These are phyloP conservation scores for Bidens hawaiensis DNA, from an alignment of 140 eudicot species.

Conservation along the genomic window DNA sequence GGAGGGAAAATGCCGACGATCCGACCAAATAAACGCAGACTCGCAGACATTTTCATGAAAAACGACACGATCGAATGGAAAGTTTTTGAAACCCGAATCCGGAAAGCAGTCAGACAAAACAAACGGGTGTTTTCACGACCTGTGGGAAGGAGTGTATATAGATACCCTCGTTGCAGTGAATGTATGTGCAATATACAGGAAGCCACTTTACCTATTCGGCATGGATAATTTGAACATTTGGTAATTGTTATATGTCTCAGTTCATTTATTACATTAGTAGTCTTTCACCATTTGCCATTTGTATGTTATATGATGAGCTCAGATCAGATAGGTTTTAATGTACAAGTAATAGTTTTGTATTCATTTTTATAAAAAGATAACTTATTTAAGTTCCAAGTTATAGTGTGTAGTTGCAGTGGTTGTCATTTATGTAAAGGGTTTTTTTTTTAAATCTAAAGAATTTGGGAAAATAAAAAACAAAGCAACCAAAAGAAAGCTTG, in stretches of 20 bases:
- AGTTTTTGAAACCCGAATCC: constrained; percentile 70
- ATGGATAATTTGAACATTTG: background rate
- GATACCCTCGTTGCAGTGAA: constrained; percentile 84
- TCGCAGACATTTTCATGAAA: constrained; percentile 83
- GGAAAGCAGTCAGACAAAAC: constrained; percentile 92
- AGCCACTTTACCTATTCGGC: constrained; percentile 24
- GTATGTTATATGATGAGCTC: background rate
- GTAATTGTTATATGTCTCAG: background rate
- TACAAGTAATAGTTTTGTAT: background rate
- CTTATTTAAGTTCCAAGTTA: background rate
- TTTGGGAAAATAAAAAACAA: too few relatives aligned
- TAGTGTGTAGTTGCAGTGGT: too few relatives aligned
- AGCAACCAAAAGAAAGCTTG: constrained; percentile 19
- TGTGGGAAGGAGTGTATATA: constrained; percentile 82
- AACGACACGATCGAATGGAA: constrained; percentile 93
- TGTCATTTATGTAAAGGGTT: too few relatives aligned
- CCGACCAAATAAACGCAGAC: constrained; percentile 95
- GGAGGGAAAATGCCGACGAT: constrained; percentile 94
- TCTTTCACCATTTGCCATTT: too few relatives aligned
- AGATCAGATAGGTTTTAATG: constrained; percentile 1
- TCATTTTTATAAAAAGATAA: background rate
- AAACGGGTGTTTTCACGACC: constrained; percentile 87
- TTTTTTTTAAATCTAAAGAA: too few relatives aligned
- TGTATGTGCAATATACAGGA: constrained; percentile 79
- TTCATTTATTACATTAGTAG: constrained; percentile 17